Conservation (phyloP, 2,329 filamentous ascomycete species). For the Blastomyces silverae region DNA sequence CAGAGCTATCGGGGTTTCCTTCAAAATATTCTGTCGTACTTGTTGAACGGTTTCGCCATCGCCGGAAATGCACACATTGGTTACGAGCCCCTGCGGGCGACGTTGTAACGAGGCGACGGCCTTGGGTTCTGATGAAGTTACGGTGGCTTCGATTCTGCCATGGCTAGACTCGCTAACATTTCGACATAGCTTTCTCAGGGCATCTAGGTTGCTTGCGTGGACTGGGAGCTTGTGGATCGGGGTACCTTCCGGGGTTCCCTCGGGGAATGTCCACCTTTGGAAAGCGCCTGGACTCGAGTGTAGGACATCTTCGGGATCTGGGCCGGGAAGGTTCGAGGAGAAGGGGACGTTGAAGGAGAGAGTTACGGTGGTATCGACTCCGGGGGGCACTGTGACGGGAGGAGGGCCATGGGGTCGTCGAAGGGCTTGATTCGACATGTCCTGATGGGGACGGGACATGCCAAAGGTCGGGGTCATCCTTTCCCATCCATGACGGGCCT, state of each 20-base stretch:
- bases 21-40: slow-evolving; percentile 81
- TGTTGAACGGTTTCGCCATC: slow-evolving; percentile 81
- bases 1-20: slow-evolving; percentile 85
- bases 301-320: slow-evolving; percentile 88
- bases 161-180: slow-evolving; percentile 65
- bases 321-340: slow-evolving; percentile 82
- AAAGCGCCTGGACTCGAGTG: slow-evolving; percentile 85
- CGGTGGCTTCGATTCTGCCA: slow-evolving; percentile 72
- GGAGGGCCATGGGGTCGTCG: slow-evolving; percentile 49
- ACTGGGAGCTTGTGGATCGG: slow-evolving; percentile 87
- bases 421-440: slow-evolving; percentile 48
- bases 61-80: slow-evolving; percentile 86
- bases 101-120: slow-evolving; percentile 46
- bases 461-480: slow-evolving; percentile 60
- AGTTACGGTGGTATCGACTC: slow-evolving; percentile 72
- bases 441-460: slow-evolving; percentile 54
- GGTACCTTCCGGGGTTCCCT: slow-evolving; percentile 74
- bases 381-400: slow-evolving; percentile 56
- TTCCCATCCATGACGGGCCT: slow-evolving; percentile 61
- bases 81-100: slow-evolving; percentile 56
- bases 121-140: slow-evolving; percentile 75
- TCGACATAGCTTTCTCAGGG: slow-evolving; percentile 70
- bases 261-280: slow-evolving; percentile 87
- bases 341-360: slow-evolving; percentile 98
- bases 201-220: slow-evolving; percentile 77